Conservation (phyloP, 148 eudicot species). For the Spergularia bocconei region DNA sequence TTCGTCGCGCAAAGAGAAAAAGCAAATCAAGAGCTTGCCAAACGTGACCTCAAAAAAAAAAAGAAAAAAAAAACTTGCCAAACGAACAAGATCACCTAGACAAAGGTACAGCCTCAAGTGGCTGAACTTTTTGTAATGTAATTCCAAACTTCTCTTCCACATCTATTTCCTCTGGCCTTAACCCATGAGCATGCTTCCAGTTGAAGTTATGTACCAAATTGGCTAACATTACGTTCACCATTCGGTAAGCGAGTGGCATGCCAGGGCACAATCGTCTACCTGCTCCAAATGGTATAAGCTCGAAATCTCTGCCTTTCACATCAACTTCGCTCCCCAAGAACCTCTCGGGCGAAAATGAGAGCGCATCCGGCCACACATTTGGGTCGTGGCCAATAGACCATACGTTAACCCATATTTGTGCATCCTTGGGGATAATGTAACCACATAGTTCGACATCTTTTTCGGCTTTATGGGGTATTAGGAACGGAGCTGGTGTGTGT, state of each 20-base stretch:
- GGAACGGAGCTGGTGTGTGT: slow-evolving; percentile 27
- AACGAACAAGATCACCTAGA: background rate
- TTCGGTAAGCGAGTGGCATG: slow-evolving; percentile 23
- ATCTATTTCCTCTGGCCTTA: slow-evolving; percentile 23
- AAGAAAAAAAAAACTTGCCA: no score
- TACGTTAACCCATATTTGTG: slow-evolving; percentile 28
- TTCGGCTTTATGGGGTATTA: background rate
- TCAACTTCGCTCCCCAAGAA: slow-evolving; percentile 22
- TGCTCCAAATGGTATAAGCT: slow-evolving; percentile 32
- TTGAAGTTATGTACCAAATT: slow-evolving; percentile 29
- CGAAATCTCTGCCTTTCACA: slow-evolving; percentile 25
- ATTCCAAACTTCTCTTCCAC: slow-evolving; percentile 32
- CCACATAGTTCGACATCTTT: slow-evolving; percentile 4
- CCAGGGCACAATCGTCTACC: slow-evolving; percentile 32
- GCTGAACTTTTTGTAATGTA: slow-evolving; percentile 24
- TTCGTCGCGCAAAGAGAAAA: no score
- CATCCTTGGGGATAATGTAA: slow-evolving; percentile 19
- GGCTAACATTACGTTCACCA: slow-evolving; percentile 29
- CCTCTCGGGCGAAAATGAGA: slow-evolving; percentile 34
- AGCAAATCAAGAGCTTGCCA: no score
- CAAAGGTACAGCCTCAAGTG: slow-evolving; percentile 25
- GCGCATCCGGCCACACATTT: slow-evolving; percentile 24
- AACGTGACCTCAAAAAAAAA: no score
- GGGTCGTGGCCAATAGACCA: slow-evolving; percentile 24
- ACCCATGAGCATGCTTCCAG: slow-evolving; percentile 32